Evolutionary conservation across 768 basidiomycete genomes (phyloP).

Genomic region (Tylopilus sp.): DNA sequence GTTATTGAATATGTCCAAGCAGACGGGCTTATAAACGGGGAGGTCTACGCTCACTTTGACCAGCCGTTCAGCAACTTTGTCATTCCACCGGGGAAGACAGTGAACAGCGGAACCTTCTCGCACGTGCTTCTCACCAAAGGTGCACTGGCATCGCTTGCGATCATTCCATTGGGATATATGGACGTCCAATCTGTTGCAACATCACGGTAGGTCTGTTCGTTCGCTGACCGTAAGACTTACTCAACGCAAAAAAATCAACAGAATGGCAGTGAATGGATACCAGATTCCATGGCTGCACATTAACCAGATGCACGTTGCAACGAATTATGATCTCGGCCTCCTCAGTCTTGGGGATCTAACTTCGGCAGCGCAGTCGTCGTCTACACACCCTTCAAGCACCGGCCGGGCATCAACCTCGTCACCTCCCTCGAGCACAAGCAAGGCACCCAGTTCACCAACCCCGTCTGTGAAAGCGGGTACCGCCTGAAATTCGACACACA

Average conservation of each 20-base stretch:
- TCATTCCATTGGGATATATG: conserved; percentile 51
- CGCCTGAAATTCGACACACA: conserved; percentile 7
- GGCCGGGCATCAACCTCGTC: background rate
- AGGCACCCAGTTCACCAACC: background rate
- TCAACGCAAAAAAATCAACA: conserved; percentile 7
- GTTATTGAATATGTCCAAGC: conserved; percentile 55
- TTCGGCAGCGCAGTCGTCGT: conserved; percentile 13
- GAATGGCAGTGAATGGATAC: conserved; percentile 54
- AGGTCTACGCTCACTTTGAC: conserved; percentile 56
- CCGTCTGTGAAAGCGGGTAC: background rate
- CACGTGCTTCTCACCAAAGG: conserved; percentile 62
- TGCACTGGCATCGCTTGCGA: conserved; percentile 49
- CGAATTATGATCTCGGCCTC: conserved; percentile 36
- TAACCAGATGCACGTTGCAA: conserved; percentile 49
- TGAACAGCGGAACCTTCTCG: conserved; percentile 55
- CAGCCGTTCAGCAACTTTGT: conserved; percentile 53
- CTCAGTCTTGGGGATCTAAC: conserved; percentile 20
- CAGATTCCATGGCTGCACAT: conserved; percentile 64
- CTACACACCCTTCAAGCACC: background rate
- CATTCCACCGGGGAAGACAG: conserved; percentile 54
- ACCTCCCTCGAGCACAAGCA: background rate
- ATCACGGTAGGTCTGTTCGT: conserved; percentile 24
- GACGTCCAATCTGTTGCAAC: conserved; percentile 54
- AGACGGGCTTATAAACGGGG: conserved; percentile 49
- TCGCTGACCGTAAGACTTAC: background rate